These are phyloP conservation scores for Leishmania guyanensis DNA, from an alignment of 208 protist species.

Conservation along the genomic window DNA sequence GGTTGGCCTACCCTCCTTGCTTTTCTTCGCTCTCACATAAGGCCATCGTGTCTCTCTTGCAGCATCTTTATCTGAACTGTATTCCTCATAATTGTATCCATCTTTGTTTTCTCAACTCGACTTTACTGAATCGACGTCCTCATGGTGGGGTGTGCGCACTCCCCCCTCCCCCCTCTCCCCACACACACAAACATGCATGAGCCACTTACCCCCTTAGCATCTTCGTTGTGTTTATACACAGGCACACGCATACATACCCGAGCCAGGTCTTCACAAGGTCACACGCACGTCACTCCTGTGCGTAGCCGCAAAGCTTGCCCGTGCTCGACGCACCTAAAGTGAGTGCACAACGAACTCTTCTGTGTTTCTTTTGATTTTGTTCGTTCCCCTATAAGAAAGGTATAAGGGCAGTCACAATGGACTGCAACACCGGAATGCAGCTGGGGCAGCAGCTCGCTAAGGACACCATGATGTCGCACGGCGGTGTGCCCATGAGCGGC, in stretches of 20 bases:
- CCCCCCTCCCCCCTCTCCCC: not conserved
- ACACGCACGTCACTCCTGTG: not conserved
- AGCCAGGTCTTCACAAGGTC: not conserved
- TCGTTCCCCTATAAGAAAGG: not conserved
- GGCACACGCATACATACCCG: not conserved
- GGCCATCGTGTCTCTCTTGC: not conserved
- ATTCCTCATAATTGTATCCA: not conserved
- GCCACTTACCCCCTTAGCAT: not conserved
- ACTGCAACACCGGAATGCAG: conserved; percentile 69
- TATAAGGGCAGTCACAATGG: conserved; percentile 36
- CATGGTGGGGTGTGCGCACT: not conserved
- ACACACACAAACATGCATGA: too few species aligned
- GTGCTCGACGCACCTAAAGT: not conserved
- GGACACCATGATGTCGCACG: conserved; percentile 67
- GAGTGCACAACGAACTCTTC: not conserved
- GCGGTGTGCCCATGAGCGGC: conserved; percentile 40
- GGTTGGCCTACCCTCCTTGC: not conserved
- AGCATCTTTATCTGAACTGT: not conserved
- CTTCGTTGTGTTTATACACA: not conserved
- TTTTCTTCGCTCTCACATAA: not conserved
- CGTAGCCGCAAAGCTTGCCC: not conserved
- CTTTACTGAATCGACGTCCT: not conserved
- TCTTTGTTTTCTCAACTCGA: not conserved
- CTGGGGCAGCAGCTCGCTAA: conserved; percentile 75
- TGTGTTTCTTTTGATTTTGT: not conserved